Base-by-base conservation (phyloP, 345 rosid species). In the Populus ilicifolia region DNA sequence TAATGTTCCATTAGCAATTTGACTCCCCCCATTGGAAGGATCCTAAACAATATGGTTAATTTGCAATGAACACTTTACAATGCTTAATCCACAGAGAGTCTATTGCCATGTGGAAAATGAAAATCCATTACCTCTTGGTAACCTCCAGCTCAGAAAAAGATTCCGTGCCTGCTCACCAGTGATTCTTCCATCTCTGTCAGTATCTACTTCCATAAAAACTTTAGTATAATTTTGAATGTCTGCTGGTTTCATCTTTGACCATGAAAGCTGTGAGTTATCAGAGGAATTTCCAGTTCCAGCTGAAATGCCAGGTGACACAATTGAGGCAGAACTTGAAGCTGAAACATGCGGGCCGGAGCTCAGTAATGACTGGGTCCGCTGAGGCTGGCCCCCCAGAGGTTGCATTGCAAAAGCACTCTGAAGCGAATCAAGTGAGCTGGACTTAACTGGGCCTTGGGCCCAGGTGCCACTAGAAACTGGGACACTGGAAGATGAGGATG, bases 131-230 rank as follows among this genome's bases (percentile, higher is more conserved):
- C 99, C 99, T 89, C 99, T 89, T 52, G 99, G 98, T 69, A 95
- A 85, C 87, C 92, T 90, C 99, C 99, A 93, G 85, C 99, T 95
- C 85, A 93, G 86, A 83, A 95, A 95, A 68, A 95, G 85, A 86
- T 93, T 90, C 79, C 91, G 88, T 56, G 99, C 98, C 89, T 95
- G 90, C 85, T 92, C 98, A 61, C 99, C 99, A 39, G 89, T 92
- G 72, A 95, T 92, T 86, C 87, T 93, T 71, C 99, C 99, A 91
- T 95, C 99, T 81, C 92, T 89, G 80, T 95, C 99, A 21, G 84
- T 89, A 81, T 95, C 99, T 67, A 95, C 98, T 89, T 92, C 94
- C 90, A 88, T 83, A 84, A 95, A 95, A 46, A 95, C 99, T 85
- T 92, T 95, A 6, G 86, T 73, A 81, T 95, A 95, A 76, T 95